A percentile compares a stretch with the other conserved stretches of the same genome.
Evolutionary conservation across 768 basidiomycete species (phyloP).

Genomic region (Lentinus brumalis): DNA sequence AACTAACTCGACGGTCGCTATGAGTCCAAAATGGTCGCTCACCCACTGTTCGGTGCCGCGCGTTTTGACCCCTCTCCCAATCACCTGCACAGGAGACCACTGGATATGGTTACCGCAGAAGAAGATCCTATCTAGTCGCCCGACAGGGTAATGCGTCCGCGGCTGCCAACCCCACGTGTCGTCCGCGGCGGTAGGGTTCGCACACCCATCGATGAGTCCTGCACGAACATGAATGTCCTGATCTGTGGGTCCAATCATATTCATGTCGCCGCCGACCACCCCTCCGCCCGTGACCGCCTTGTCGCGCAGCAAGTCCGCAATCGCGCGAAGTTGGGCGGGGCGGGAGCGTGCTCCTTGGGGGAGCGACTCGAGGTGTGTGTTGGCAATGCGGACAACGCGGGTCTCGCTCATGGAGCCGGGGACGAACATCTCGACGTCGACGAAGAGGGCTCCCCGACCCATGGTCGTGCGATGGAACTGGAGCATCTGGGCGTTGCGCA

Average conservation of each 20-base stretch:
- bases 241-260: slow-evolving; percentile 56
- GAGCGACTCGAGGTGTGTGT: slow-evolving; percentile 76
- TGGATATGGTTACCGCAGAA: slow-evolving; percentile 52
- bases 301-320: slow-evolving; percentile 52
- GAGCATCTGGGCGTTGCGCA: slow-evolving; percentile 51
- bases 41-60: slow-evolving; percentile 44
- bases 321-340: slow-evolving; percentile 53
- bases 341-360: slow-evolving; percentile 39
- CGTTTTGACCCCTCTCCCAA: slow-evolving; percentile 59
- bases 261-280: slow-evolving; percentile 74
- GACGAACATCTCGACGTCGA: slow-evolving; percentile 52
- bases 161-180: slow-evolving; percentile 77
- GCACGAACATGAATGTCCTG: slow-evolving; percentile 40
- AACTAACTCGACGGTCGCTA: slow-evolving; percentile 33
- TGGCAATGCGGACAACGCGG: slow-evolving; percentile 60
- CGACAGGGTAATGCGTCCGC: slow-evolving; percentile 44
- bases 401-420: slow-evolving; percentile 31
- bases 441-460: slow-evolving; percentile 57
- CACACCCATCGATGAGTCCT: slow-evolving; percentile 65
- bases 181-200: slow-evolving; percentile 43
- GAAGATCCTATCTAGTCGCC: slow-evolving; percentile 67
- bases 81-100: slow-evolving; percentile 53
- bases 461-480: slow-evolving; percentile 53
- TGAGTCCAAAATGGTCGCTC: slow-evolving; percentile 72
- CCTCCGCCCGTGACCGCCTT: slow-evolving; percentile 50